Evolutionary conservation across 2,329 filamentous ascomycete genomes (phyloP), one percentile per base, ranked within the genome.

Genomic region (Metarhizium guizhouense): DNA sequence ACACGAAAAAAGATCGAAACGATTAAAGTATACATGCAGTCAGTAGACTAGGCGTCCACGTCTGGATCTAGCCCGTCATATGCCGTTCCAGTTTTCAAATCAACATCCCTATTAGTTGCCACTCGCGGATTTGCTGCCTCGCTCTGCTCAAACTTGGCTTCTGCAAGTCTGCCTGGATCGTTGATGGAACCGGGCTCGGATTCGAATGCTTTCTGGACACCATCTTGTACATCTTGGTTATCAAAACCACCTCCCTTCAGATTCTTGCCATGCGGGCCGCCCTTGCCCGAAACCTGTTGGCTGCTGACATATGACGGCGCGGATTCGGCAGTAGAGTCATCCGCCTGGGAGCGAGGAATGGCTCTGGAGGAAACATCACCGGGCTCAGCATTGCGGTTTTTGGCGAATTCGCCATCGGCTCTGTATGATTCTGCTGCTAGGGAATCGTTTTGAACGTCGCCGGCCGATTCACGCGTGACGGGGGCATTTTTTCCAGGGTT

Each of bases 351-450:
- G 52, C 18, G 51, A 13, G 49, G 16, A 61, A 60, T 76, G 3
- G 2, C 14, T 13, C 51, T 29, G 18, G 43, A 50, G 4, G 57
- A 57, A 40, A 34, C 54, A 51, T 63, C 63, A 54, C 64, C 65
- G 34, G 64, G 56, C 20, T 59, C 59, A 18, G 77, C 75, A 58
- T 78, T 74, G 29, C 76, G 74, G 70, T 89, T 88, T 56, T 77
- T 68, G 45, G 78, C 73, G 63, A 88, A 90, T 13, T 69, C 73
- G 60, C 87, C 88, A 56, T 78, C 78, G 25, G 74, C 62, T 50
- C 76, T 72, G 57, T 83, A 71, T 0, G 88, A 94, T 64, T 93
- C 85, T 57, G 83, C 86, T 11, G 90, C 90, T 5, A 95, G 83
- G 6, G 88, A 93, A 70, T 87, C 87, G 14, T 79, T 74, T 48